Base-by-base conservation (phyloP, 192 early-diverging fungal genomes). In the Entomortierella lignicola region DNA sequence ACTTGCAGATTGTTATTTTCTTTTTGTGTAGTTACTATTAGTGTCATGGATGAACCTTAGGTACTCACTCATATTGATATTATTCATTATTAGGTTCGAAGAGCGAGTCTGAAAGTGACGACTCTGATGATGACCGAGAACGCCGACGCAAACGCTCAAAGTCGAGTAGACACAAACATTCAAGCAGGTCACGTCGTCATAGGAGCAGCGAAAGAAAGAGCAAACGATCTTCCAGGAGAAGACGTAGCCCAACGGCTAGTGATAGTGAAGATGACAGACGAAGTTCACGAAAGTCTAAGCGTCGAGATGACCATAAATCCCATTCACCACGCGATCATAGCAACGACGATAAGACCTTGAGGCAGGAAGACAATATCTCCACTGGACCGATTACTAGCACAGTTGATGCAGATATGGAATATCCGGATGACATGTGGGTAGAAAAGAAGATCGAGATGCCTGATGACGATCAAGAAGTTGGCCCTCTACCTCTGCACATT, bases 391-490 rank as follows among this genome's bases (percentile, higher is more conserved):
- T 20, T 5, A 15, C 2, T 15, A 47, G 15, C 20, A 12, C 77
- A 60, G 51, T 70, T 2, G 77, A 83, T 21, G 52, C 37, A 21
- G 77, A 81, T 4, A 44, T 77, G 51, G 85, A 86, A 54, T 77
- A 69, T 26, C 80, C 84, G 2, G 63, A 84, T 25, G 85, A 88
- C 55, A 72, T 87, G 61, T 90, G 89, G 89, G 86, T 89, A 43
- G 89, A 90, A 53, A 90, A 90, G 56, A 77, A 87, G 74, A 86
- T 91, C 11, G 85, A 88, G 25, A 72, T 86, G 31, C 80, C 82
- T 0, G 93, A 92, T 41, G 93, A 93, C 73, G 69, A 80, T 23
- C 83, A 82, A 37, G 82, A 84, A 31, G 91, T 93, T 4, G 93
- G 93, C 12, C 93, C 93, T 2, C 32, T 85, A 21, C 93, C 93